A percentile compares a stretch with the other conserved stretches of the same genome.
phyloP scores from a whole-genome alignment of 257 asterid genomes.

The Solanum arcanum region DNA sequence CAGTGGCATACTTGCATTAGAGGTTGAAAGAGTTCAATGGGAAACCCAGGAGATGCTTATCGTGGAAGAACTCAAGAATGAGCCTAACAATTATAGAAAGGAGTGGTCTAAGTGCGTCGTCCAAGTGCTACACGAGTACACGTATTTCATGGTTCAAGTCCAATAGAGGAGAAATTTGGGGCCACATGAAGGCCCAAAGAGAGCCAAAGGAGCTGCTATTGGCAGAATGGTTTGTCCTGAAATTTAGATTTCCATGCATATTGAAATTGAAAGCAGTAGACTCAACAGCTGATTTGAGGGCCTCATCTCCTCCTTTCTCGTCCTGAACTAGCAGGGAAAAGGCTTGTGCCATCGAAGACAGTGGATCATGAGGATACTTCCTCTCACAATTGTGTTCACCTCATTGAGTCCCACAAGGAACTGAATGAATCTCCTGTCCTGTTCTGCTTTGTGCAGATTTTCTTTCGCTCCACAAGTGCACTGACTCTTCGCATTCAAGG shows the following conservation, averaged over 20 bases:
- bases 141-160: background rate
- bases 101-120: background rate
- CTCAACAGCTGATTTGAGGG: background rate
- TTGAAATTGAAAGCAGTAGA: background rate
- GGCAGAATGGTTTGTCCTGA: background rate
- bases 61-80: background rate
- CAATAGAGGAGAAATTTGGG: background rate
- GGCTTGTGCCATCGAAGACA: background rate
- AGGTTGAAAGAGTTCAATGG: background rate
- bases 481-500: background rate
- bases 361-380: background rate
- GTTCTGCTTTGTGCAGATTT: background rate
- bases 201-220: background rate
- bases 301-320: background rate
- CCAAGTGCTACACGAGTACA: background rate
- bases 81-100: background rate
- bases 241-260: background rate
- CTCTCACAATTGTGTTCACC: background rate
- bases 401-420: background rate
- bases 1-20: background rate
- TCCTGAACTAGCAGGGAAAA: background rate
- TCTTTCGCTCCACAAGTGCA: background rate
- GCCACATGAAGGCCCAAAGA: background rate
- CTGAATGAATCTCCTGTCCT: background rate
- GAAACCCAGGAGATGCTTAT: background rate